A percentile compares a stretch with the other conserved stretches of the same genome.
Evolutionary conservation across 352 stramenopile species (phyloP).

Genomic region (Phytophthora europaea): DNA sequence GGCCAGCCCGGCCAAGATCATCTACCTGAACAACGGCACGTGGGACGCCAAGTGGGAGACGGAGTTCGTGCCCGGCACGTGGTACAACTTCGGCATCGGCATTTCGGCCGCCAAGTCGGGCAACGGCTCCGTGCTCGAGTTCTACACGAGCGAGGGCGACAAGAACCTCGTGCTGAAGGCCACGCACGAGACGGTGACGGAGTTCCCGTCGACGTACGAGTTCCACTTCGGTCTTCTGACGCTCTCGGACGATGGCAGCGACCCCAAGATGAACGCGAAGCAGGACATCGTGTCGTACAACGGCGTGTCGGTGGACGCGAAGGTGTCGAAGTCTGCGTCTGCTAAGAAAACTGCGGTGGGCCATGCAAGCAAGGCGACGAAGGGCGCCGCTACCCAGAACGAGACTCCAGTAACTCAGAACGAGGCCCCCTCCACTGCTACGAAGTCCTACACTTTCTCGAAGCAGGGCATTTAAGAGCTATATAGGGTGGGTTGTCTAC

Average conservation of each 20-base stretch:
- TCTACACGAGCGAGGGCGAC: slow-evolving; percentile 64
- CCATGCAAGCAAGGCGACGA: not conserved
- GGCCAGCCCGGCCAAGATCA: slow-evolving; percentile 51
- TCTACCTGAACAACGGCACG: slow-evolving; percentile 58
- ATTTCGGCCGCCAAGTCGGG: slow-evolving; percentile 34
- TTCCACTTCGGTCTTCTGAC: slow-evolving; percentile 61
- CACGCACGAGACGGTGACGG: slow-evolving; percentile 40
- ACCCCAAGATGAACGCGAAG: slow-evolving; percentile 44
- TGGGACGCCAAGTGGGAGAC: slow-evolving; percentile 60
- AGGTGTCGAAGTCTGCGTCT: slow-evolving; percentile 15
- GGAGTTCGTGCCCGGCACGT: slow-evolving; percentile 56
- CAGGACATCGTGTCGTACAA: slow-evolving; percentile 58
- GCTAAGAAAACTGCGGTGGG: not conserved
- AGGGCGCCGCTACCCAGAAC: not conserved
- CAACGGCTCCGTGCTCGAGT: slow-evolving; percentile 40
- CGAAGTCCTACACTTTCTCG: no score
- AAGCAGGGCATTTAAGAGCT: no score
- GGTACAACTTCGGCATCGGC: slow-evolving; percentile 77
- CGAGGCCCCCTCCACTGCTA: no score
- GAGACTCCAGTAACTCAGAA: no score
- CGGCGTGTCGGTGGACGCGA: slow-evolving; percentile 49
- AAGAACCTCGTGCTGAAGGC: slow-evolving; percentile 43
- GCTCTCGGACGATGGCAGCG: slow-evolving; percentile 49
- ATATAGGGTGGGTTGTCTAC: no score
- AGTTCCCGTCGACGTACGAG: slow-evolving; percentile 43